These are phyloP conservation scores for Cutaneotrichosporon cutaneum DNA, from an alignment of 1,284 basidiomycete genomes.

Conservation along the genomic window DNA sequence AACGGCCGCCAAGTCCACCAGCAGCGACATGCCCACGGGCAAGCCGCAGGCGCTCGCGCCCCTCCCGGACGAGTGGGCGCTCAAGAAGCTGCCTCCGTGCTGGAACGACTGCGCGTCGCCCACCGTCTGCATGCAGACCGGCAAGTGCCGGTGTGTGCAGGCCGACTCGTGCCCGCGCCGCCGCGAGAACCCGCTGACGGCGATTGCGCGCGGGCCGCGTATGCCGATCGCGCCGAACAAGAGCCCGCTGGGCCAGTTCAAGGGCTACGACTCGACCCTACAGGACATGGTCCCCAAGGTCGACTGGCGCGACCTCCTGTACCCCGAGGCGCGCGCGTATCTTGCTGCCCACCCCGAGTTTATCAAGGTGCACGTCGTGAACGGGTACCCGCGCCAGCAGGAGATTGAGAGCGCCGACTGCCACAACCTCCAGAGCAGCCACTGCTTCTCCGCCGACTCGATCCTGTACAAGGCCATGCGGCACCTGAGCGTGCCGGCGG, in stretches of 20 bases:
- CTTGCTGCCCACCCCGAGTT: slow-evolving; percentile 39
- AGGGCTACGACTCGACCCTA: slow-evolving; percentile 32
- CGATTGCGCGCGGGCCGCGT: slow-evolving; percentile 22
- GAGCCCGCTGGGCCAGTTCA: slow-evolving; percentile 32
- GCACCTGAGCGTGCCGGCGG: slow-evolving; percentile 44
- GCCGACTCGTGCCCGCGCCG: slow-evolving; percentile 44
- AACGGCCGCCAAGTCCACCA: slow-evolving; percentile 2
- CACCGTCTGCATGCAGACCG: slow-evolving; percentile 51
- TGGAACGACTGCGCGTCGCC: slow-evolving; percentile 52
- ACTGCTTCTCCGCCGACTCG: slow-evolving; percentile 53
- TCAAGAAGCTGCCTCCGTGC: slow-evolving; percentile 47
- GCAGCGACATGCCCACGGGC: neutral
- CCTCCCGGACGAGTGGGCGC: slow-evolving; percentile 41
- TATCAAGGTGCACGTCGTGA: slow-evolving; percentile 49
- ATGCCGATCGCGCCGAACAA: neutral
- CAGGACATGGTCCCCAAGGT: slow-evolving; percentile 30
- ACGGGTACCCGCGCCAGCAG: slow-evolving; percentile 38
- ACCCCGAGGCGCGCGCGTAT: slow-evolving; percentile 44
- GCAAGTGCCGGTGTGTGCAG: slow-evolving; percentile 50
- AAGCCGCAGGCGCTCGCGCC: slow-evolving; percentile 1
- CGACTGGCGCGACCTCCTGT: slow-evolving; percentile 47
- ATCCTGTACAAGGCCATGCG: slow-evolving; percentile 50
- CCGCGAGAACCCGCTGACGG: slow-evolving; percentile 40
- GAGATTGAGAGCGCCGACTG: slow-evolving; percentile 43
- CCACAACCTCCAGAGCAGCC: slow-evolving; percentile 42